Evolutionary conservation across 148 eudicot genomes (phyloP).

Genomic region (Pouteria glomerata): DNA sequence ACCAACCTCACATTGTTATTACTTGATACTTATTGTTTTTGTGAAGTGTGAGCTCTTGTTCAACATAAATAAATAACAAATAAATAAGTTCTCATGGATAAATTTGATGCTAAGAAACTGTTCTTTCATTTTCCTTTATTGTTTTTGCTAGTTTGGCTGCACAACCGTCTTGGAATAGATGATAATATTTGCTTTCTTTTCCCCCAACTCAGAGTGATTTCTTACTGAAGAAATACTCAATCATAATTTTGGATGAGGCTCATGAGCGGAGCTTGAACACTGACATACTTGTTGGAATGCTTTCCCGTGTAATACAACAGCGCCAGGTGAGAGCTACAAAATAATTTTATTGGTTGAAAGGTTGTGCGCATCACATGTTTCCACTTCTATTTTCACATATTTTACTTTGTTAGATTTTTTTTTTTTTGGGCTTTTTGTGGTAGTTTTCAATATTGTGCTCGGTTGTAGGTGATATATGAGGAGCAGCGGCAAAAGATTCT

Average conservation of each 20-base stretch:
- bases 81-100: neutral
- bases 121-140: neutral
- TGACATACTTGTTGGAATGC: constrained; percentile 95
- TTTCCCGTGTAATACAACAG: constrained; percentile 61
- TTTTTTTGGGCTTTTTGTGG: neutral
- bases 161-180: too few relatives aligned
- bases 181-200: constrained; percentile 2
- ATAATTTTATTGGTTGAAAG: neutral
- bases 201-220: constrained; percentile 89
- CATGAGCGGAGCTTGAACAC: constrained; percentile 97
- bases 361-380: neutral
- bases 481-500: constrained; percentile 44
- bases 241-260: constrained; percentile 91
- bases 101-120: neutral
- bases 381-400: neutral
- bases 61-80: neutral
- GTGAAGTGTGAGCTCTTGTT: neutral
- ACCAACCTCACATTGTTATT: too few relatives aligned
- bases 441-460: constrained; percentile 2
- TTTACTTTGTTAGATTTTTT: neutral
- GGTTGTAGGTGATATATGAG: constrained; percentile 42
- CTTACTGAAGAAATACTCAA: constrained; percentile 66
- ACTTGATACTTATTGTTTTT: too few relatives aligned
- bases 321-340: constrained; percentile 48
- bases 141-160: neutral